Conservation (phyloP, 176 grass and related monocot species). For the Tillandsia leiboldiana region DNA sequence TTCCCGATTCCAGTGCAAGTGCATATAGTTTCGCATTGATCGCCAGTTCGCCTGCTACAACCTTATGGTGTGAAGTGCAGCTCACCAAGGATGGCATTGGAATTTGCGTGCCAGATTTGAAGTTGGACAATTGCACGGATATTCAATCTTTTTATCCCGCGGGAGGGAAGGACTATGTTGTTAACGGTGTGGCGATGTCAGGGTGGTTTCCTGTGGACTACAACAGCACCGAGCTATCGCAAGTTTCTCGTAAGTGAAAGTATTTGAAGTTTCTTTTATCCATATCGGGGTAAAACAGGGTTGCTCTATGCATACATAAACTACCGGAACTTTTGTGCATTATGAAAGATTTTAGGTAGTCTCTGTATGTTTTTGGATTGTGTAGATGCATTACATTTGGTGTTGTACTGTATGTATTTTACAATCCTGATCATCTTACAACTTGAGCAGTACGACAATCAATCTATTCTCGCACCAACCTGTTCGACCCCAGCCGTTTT, state of each 20-base stretch:
- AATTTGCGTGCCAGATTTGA: conserved; percentile 61
- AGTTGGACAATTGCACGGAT: conserved; percentile 60
- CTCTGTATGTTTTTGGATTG: background rate
- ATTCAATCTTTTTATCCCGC: conserved; percentile 25
- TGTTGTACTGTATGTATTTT: conserved; percentile 13
- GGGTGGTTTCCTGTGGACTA: conserved; percentile 84
- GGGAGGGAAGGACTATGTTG: conserved; percentile 34
- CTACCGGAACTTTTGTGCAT: no score
- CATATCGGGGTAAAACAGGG: background rate
- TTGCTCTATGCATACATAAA: background rate
- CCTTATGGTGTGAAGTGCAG: conserved; percentile 66
- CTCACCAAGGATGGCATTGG: conserved; percentile 67
- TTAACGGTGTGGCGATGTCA: conserved; percentile 37
- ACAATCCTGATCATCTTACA: conserved; percentile 1
- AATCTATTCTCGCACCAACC: conserved; percentile 22
- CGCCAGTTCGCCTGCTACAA: conserved; percentile 34
- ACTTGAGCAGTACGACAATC: conserved; percentile 45
- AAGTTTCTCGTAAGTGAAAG: conserved; percentile 43
- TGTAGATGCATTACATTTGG: background rate
- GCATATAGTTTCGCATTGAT: conserved; percentile 30
- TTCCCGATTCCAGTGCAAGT: conserved; percentile 60
- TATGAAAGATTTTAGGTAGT: background rate
- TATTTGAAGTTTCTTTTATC: background rate
- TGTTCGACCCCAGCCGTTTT: conserved; percentile 38
- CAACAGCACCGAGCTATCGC: conserved; percentile 31